Evolutionary conservation across 2,329 filamentous ascomycete genomes (phyloP).

Genomic region (Clonostachys chloroleuca): DNA sequence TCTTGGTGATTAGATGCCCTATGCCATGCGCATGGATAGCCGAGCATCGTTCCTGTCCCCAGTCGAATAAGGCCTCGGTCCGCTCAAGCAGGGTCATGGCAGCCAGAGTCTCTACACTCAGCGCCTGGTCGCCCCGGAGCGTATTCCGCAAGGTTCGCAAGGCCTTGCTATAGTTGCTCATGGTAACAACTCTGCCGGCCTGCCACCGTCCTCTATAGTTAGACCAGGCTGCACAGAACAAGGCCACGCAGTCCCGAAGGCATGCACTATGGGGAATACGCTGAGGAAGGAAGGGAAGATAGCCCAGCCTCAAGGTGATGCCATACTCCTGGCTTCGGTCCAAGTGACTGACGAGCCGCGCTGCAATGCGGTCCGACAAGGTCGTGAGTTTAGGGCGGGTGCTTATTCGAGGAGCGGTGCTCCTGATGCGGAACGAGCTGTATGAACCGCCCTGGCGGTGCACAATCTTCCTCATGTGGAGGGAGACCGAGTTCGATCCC

Average conservation of each 20-base stretch:
- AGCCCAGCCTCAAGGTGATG: not conserved
- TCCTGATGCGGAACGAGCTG: not conserved
- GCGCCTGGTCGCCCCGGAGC: not conserved
- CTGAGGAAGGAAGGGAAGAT: not conserved
- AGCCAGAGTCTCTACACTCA: not conserved
- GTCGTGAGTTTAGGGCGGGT: not conserved
- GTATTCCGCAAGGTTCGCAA: not conserved
- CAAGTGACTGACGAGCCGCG: not conserved
- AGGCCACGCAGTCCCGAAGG: not conserved
- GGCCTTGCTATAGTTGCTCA: not conserved
- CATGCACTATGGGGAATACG: not conserved
- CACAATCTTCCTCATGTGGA: not conserved
- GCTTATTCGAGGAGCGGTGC: not conserved
- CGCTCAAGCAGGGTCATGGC: not conserved
- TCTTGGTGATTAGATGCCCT: not conserved
- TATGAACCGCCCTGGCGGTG: not conserved
- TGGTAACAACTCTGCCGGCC: not conserved
- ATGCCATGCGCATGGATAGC: not conserved
- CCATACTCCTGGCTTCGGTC: not conserved
- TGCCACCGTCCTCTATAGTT: not conserved
- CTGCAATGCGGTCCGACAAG: not conserved
- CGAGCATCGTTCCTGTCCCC: not conserved
- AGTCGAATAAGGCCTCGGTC: not conserved
- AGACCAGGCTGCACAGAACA: not conserved
- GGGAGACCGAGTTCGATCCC: not conserved